Base-by-base conservation (phyloP, 495 filamentous ascomycete species). In the Penicillium argentinense region DNA sequence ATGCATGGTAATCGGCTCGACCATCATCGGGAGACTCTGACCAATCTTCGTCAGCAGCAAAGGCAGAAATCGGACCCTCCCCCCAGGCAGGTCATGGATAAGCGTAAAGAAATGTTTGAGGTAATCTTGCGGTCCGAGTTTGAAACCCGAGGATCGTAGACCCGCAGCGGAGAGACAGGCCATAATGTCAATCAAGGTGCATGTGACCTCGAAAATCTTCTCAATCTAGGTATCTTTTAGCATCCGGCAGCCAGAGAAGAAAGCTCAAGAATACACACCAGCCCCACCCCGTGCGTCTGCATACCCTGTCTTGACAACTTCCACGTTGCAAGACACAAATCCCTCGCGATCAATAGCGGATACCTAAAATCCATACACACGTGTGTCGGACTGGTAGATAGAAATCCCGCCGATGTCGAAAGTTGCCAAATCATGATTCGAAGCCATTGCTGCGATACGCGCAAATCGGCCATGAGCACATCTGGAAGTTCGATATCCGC, bases 371-470 rank as follows among this genome's bases (percentile, higher is more conserved):
- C 82, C 73, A 88, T 78, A 29, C 76, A 78, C 22, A 71, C 70
- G 45, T 90, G 82, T 22, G 67, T 48, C 2, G 79, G 73, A 1
- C 64, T 66, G 11, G 73, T 75, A 6, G 78, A 82, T 24, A 82
- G 66, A 30, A 69, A 75, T 1, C 76, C 73, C 12, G 78, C 74
- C 14, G 71, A 64, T 5, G 65, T 75, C 0, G 71, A 69, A 9
- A 91, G 62, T 49, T 88, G 85, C 87, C 86, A 90, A 5, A 85
- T 78, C 69, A 84, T 82, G 11, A 82, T 85, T 44, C 85, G 81
- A 7, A 90, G 76, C 87, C 87, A 91, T 54, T 86, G 79, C 62
- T 89, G 87, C 39, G 82, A 87, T 4, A 78, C 72, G 13, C 77
- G 69, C n/a, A 88, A 62, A 49, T 91, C 86, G 16, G 78, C 69